Evolutionary conservation across 148 eudicot genomes (phyloP), one percentile per base, ranked within the genome.

Genomic region (Cornus florida): DNA sequence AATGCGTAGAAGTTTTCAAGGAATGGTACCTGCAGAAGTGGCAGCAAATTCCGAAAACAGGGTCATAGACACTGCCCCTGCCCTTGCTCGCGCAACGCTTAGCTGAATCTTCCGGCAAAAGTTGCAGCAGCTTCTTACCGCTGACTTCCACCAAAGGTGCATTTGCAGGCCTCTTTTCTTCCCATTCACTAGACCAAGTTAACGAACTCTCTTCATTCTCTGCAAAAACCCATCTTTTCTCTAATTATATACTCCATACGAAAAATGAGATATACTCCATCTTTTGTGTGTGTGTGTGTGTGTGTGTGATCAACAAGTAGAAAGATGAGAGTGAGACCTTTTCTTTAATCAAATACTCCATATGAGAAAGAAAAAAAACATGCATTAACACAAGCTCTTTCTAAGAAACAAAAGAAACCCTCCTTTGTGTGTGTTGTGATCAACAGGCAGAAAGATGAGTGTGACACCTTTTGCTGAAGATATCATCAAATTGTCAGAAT

Each of bases 1-100:
- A 57, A 57, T 57, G 62, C 20, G 5, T 57, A 33, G 3, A 33
- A 38, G 56, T 22, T 6, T 41, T 41, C 19, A 22, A 39, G 22
- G 53, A 16, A 23, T 35, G 11, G 12, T 8, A 87, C 89, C 89
- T 84, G 89, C 89, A 87, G 66, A 82, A 87, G 60, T 87, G 89
- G 83, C 89, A 87, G 75, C 81, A 82, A 59, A 87, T 84, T 41
- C 89, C 89, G 43, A 67, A 86, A 79, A 75, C 77, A 79, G 89
- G 81, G 79, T 84, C 82, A 77, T 84, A 84, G 77, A 87, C 69
- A 50, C 77, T 79, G 38, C 87, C 87, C 73, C 89, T 84, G 8
- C 24, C 78, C 67, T 82, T 82, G 82, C 85, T 84, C 1, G 69
- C 62, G 75, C 89, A 87, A 14, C 85, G 85, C 53, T 78, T 67